A percentile compares a stretch with the other conserved stretches of the same genome.
Evolutionary conservation across 805 yeast species (phyloP).

Genomic region (Ogataea sp.): DNA sequence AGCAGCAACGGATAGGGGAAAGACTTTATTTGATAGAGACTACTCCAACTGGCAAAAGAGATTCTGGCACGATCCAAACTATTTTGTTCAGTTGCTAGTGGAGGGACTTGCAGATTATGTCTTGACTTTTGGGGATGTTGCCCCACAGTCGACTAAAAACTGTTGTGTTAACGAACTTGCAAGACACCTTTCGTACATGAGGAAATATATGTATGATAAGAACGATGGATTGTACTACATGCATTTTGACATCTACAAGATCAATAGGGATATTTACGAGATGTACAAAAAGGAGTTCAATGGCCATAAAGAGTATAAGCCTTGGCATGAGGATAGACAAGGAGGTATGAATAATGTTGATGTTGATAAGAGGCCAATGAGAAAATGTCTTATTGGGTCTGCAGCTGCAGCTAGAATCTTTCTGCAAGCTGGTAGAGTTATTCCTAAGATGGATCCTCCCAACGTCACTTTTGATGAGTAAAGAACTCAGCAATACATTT

Average conservation of each 20-base stretch:
- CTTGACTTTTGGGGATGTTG: conserved; percentile 36
- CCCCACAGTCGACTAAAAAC: conserved; percentile 26
- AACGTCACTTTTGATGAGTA: neutral
- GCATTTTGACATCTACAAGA: conserved; percentile 47
- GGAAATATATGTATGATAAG: conserved; percentile 49
- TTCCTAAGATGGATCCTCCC: conserved; percentile 29
- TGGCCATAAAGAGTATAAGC: conserved; percentile 40
- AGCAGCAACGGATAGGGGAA: conserved; percentile 50
- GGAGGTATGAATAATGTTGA: conserved; percentile 27
- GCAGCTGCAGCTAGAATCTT: conserved; percentile 65
- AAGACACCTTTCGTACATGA: conserved; percentile 49
- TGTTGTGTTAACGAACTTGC: conserved; percentile 32
- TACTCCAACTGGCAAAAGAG: conserved; percentile 40
- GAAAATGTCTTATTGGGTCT: conserved; percentile 44
- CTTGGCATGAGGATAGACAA: conserved; percentile 45
- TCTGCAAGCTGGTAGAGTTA: conserved; percentile 57
- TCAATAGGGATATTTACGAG: conserved; percentile 42
- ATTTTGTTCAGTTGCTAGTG: conserved; percentile 53
- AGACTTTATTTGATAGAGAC: conserved; percentile 57
- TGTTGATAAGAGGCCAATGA: conserved; percentile 25
- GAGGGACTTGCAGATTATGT: conserved; percentile 65
- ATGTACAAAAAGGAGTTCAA: conserved; percentile 48
- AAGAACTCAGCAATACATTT: no score
- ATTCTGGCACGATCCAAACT: conserved; percentile 57
- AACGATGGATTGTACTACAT: conserved; percentile 53